phyloP scores from a whole-genome alignment of 2,329 filamentous ascomycete genomes.

The Tolypocladium paradoxum region DNA sequence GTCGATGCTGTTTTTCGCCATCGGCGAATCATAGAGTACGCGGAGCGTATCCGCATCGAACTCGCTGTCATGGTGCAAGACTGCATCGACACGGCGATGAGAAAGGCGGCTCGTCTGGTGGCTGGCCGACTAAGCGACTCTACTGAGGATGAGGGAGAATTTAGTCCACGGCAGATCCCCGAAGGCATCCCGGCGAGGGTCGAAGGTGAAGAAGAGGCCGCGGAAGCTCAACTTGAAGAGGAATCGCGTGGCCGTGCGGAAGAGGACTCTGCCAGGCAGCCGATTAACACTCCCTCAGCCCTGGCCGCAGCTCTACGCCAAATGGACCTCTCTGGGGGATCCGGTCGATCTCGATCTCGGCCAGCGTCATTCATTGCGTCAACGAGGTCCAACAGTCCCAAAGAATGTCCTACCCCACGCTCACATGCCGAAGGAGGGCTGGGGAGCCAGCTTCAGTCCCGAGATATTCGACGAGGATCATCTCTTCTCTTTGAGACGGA shows the following conservation, averaged over 20 bases:
- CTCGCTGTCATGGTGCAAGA: slow-evolving; percentile 89
- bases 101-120: slow-evolving; percentile 80
- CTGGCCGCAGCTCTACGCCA: slow-evolving; percentile 42
- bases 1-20: slow-evolving; percentile 89
- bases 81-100: slow-evolving; percentile 85
- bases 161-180: slow-evolving; percentile 12
- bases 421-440: slow-evolving; percentile 55
- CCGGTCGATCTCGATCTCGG: slow-evolving; percentile 32
- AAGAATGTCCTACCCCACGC: slow-evolving; percentile 81
- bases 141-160: slow-evolving; percentile 46
- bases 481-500: slow-evolving; percentile 80
- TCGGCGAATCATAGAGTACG: slow-evolving; percentile 87
- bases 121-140: slow-evolving; percentile 78
- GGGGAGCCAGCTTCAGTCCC: slow-evolving; percentile 46
- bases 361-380: slow-evolving; percentile 50
- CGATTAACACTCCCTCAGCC: slow-evolving; percentile 33
- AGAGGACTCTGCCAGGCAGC: slow-evolving; percentile 5
- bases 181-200: slow-evolving; percentile 3
- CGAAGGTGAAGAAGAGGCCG: slow-evolving; percentile 18
- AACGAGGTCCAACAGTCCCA: slow-evolving; percentile 79
- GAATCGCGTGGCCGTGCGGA: slow-evolving; percentile 7
- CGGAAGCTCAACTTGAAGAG: slow-evolving; percentile 17
- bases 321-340: slow-evolving; percentile 20
- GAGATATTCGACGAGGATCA: slow-evolving; percentile 56
- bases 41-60: slow-evolving; percentile 88